Base-by-base conservation (phyloP, 345 rosid genomes). In the Sapria himalayana region DNA sequence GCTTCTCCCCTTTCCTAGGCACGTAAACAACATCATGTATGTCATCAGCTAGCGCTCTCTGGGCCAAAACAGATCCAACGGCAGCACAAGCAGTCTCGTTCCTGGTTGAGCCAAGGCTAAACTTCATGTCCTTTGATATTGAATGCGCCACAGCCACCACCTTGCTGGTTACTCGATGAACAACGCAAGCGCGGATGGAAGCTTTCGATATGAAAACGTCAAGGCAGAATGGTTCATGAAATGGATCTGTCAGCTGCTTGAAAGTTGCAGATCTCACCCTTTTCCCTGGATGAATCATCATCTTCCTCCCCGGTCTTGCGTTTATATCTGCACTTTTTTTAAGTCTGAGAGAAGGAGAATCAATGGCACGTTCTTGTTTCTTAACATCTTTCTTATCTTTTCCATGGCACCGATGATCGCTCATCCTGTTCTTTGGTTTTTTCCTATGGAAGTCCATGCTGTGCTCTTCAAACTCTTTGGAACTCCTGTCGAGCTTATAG, bases 111-210 rank as follows among this genome's bases (percentile, higher is more conserved):
- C 57, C 45, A 39, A 79, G 71, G 47, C 76, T 84, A 21, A 82
- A 72, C 54, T 82, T 89, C 72, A 89, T 51, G 69, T 82, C 93
- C 62, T 69, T 82, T 0, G 93, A 79, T 42, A 82, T 89, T 2
- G 91, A 89, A 70, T 89, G 91, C 19, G 84, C 93, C 47, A 76
- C 81, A 15, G 66, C 71, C 7, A 82, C 94, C 36, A 89, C 98
- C 40, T 74, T 89, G 58, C 94, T 76, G 8, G 84, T 79, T 13
- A 65, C 91, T 38, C 91, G 56, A 53, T 82, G 98, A 48, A 82
- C 36, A 37, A 89, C 64, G 40, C 82, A 89, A 22, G 93, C 91
- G 15, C 93, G 70, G 12, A 76, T 73, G 0, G 98, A 89, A 17
- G 78, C 86, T 36, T 76, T 82, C 0, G 91, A 79, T 61, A 74